A percentile compares a stretch with the other conserved stretches of the same genome.
Evolutionary conservation across 2,329 filamentous ascomycete species (phyloP).

Genomic region (Dothideomycetes sp.): DNA sequence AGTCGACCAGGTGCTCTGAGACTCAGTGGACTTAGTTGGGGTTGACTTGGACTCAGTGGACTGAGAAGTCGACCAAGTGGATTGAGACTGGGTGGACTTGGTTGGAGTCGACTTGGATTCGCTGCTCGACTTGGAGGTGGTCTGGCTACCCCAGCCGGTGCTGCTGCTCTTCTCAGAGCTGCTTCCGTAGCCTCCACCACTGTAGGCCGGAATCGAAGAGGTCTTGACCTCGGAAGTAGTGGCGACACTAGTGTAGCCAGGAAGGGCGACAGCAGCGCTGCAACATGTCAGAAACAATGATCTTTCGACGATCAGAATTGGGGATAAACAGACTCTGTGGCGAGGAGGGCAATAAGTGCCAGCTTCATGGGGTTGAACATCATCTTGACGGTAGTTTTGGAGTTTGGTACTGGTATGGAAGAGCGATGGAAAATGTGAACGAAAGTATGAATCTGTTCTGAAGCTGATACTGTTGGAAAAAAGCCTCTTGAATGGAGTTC

Average conservation of each 20-base stretch:
- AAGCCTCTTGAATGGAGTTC: neutral
- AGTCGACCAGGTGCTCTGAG: neutral
- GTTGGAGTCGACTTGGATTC: neutral
- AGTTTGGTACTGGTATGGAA: neutral
- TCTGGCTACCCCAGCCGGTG: neutral
- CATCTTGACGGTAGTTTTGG: conserved; percentile 4
- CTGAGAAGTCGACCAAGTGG: neutral
- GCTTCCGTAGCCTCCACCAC: conserved; percentile 4
- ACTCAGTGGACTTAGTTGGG: neutral
- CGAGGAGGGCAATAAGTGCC: conserved; percentile 9
- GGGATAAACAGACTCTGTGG: neutral
- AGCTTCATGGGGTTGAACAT: conserved; percentile 9
- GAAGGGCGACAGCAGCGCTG: conserved; percentile 7
- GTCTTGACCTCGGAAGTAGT: conserved; percentile 3
- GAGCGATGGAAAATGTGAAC: neutral
- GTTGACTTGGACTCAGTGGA: neutral
- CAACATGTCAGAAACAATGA: neutral
- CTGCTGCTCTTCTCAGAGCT: neutral
- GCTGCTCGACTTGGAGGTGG: neutral
- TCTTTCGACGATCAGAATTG: neutral
- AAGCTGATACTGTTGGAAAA: conserved; percentile 4
- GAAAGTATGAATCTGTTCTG: conserved; percentile 1
- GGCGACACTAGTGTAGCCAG: neutral
- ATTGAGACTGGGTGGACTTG: no score
- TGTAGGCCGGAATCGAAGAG: neutral